Base-by-base conservation (phyloP, 2,329 filamentous ascomycete species). In the Phyllosticta paracitricarpa region DNA sequence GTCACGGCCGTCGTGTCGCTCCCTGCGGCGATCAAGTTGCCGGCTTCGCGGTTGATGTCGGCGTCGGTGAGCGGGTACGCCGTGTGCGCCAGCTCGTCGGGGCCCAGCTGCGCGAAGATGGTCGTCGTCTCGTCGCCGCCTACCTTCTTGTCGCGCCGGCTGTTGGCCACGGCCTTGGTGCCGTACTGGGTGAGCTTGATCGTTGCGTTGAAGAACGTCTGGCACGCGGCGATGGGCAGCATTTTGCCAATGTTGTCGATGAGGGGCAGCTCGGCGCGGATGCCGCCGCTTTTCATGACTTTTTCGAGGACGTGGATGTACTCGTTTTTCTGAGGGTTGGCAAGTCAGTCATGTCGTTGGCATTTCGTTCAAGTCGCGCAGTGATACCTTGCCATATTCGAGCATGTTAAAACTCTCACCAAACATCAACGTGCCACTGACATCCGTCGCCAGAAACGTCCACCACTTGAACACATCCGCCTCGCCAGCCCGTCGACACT, bases 371-470 rank as follows among this genome's bases (percentile, higher is more conserved):
- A 52, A 52, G n/a, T 22, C 51, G 51, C 4, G 14, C 4, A 6
- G n/a, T n/a, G 51, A 63, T 66, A 82, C 80, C 70, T 79, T 68
- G 17, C 79, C 80, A 3, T 68, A 67, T 60, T 84, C 80, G 3
- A 85, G 67, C 71, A 79, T 79, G 0, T 70, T 68, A 62, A 84
- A 84, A 0, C 80, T 80, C n/a, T 83, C 76, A 0, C 82, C 82
- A 67, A 85, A 84, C 1, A 72, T 77, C 5, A 85, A 68, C 57
- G 83, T 75, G 0, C 77, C 80, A 57, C 84, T 81, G 0, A 82
- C 69, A 65, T 85, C 82, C 0, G 81, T 82, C 0, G 81, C 70
- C 74, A 83, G 77, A 58, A 81, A 82, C 5, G 77, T 67, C 71
- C 75, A 81, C 81, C 81, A 84, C 61, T 82, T 82, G 62, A 76